A percentile compares a stretch with the other conserved stretches of the same genome.
Evolutionary conservation across 2,329 filamentous ascomycete species (phyloP).

Genomic region (Colletotrichum sp.): DNA sequence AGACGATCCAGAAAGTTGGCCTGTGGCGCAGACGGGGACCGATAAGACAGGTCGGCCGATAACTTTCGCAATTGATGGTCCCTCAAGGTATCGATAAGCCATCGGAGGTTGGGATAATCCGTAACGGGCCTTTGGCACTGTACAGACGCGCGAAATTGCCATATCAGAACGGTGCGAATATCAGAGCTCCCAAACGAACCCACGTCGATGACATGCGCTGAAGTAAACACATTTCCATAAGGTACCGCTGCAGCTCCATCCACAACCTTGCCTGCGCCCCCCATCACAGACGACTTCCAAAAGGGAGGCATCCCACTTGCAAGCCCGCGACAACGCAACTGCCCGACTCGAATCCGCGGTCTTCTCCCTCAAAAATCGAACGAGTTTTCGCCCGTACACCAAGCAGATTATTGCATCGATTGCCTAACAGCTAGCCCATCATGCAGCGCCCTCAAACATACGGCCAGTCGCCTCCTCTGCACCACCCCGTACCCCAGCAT

Average conservation of each 20-base stretch:
- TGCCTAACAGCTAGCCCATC: conserved; percentile 31
- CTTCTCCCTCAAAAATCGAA: not conserved
- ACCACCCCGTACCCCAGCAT: conserved; percentile 97
- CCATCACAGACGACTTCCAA: conserved; percentile 14
- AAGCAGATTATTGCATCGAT: not conserved
- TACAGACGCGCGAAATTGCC: fast-evolving
- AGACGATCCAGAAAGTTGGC: conserved; percentile 16
- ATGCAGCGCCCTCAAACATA: conserved; percentile 89
- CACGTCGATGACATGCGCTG: conserved; percentile 14
- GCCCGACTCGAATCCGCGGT: not conserved
- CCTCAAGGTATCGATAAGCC: conserved; percentile 11
- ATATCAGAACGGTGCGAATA: not conserved
- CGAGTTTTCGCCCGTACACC: not conserved
- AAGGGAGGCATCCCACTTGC: conserved; percentile 12
- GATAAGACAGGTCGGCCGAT: conserved; percentile 2
- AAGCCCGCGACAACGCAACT: not conserved
- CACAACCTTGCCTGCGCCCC: conserved; percentile 2
- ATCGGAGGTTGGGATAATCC: not conserved
- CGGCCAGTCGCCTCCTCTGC: conserved; percentile 88
- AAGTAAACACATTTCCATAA: conserved; percentile 34
- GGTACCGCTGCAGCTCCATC: not conserved
- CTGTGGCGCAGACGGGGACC: conserved; percentile 17
- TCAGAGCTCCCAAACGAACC: not conserved
- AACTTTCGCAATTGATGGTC: not conserved
- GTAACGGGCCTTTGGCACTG: not conserved